phyloP scores from a whole-genome alignment of 768 basidiomycete genomes.

The Cystofilobasidium capitatum region DNA sequence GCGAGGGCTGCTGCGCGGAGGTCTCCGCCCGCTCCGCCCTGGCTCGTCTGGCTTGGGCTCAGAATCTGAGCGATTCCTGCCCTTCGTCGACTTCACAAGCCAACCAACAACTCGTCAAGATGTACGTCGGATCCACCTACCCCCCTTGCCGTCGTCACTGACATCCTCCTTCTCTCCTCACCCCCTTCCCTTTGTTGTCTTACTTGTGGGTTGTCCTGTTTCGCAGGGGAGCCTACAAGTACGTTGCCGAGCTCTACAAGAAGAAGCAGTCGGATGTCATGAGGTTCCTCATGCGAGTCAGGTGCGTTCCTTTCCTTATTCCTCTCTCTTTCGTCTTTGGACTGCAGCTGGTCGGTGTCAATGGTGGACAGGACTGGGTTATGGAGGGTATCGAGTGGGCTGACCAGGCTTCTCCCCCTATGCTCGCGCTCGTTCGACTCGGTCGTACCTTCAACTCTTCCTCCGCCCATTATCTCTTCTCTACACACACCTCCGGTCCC shows the following conservation, averaged over 20 bases:
- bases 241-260: conserved; percentile 94
- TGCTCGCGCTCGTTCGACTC: no score
- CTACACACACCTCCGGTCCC: not conserved
- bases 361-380: no score
- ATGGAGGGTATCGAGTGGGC: no score
- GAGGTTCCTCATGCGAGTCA: conserved; percentile 92
- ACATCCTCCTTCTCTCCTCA: not conserved
- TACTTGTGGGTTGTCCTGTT: not conserved
- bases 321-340: not conserved
- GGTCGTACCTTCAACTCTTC: no score
- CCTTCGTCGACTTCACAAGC: conserved; percentile 2
- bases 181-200: not conserved
- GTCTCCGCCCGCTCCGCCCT: not conserved
- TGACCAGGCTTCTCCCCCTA: no score
- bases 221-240: conserved; percentile 39
- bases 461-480: not conserved
- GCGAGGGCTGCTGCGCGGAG: not conserved
- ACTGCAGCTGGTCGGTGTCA: not conserved
- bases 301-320: conserved; percentile 34
- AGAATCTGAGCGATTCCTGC: not conserved
- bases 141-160: not conserved
- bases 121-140: not conserved
- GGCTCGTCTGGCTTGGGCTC: not conserved
- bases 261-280: conserved; percentile 88
- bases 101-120: conserved; percentile 7